A percentile compares a stretch with the other conserved stretches of the same genome.
These are phyloP conservation scores for Entomortierella lignicola DNA, from an alignment of 192 early-diverging fungal genomes.

Conservation along the genomic window DNA sequence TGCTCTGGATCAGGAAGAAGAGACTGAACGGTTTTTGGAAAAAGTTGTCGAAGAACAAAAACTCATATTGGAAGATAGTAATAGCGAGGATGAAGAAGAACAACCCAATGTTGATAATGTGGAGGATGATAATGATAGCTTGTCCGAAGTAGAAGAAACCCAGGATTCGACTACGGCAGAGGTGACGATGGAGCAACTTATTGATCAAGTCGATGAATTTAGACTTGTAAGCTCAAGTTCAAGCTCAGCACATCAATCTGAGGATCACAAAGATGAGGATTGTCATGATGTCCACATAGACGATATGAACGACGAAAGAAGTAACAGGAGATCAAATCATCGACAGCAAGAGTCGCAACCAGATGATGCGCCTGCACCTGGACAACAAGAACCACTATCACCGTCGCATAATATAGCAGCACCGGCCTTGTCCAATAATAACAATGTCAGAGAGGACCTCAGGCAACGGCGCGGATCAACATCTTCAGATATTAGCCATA, in stretches of 20 bases:
- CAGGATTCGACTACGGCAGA: background rate
- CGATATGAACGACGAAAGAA: background rate
- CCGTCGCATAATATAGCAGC: too few relatives aligned
- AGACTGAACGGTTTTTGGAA: constrained; percentile 29
- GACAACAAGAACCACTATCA: background rate
- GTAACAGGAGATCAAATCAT: background rate
- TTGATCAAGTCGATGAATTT: constrained; percentile 33
- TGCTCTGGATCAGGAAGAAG: constrained; percentile 45
- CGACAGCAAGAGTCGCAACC: constrained; percentile 6
- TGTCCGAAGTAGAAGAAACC: background rate
- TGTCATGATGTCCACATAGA: constrained; percentile 1
- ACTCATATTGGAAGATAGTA: background rate
- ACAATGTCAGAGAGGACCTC: background rate
- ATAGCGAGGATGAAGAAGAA: background rate
- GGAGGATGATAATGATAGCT: background rate
- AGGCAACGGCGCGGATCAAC: background rate
- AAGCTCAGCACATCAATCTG: background rate
- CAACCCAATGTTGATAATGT: background rate
- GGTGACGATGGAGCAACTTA: constrained; percentile 16
- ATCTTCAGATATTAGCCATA: background rate
- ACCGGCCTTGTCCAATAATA: background rate
- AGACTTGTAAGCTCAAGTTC: constrained; percentile 4
- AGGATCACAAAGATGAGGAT: constrained; percentile 29
- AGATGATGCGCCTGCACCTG: constrained; percentile 1
- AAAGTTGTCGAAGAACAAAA: constrained; percentile 8